Conservation (phyloP, 768 basidiomycete genomes). For the Pulveroboletus frians region DNA sequence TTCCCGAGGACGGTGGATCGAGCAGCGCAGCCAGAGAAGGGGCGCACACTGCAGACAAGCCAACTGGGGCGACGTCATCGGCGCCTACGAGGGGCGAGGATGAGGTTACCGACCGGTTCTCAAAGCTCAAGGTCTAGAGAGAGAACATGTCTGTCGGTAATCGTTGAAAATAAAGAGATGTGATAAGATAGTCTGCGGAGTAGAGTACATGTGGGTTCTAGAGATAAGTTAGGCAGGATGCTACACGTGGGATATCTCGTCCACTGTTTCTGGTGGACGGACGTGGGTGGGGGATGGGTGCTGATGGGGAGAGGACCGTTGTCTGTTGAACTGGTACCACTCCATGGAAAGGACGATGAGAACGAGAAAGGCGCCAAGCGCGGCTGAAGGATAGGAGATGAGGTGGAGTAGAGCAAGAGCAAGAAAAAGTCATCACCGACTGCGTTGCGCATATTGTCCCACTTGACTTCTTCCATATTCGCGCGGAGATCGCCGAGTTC, state of each 20-base stretch:
- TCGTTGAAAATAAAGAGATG: not conserved
- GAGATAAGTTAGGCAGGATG: not conserved
- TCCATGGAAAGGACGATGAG: constrained; percentile 70
- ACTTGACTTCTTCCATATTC: constrained; percentile 78
- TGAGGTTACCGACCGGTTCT: constrained; percentile 46
- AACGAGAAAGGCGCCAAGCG: constrained; percentile 61
- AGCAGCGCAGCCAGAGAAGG: constrained; percentile 4
- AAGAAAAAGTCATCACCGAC: constrained; percentile 49
- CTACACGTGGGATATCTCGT: constrained; percentile 14
- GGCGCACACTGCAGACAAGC: constrained; percentile 24
- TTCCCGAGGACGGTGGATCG: constrained; percentile 10
- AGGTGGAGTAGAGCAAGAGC: not conserved
- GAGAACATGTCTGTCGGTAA: not conserved
- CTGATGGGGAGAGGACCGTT: constrained; percentile 21
- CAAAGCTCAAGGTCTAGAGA: constrained; percentile 47
- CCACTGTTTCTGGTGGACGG: constrained; percentile 5
- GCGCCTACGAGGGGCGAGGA: constrained; percentile 13
- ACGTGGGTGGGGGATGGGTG: not conserved
- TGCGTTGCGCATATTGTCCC: constrained; percentile 83
- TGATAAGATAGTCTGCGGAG: constrained; percentile 10
- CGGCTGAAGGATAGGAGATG: constrained; percentile 37
- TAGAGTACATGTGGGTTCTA: constrained; percentile 9
- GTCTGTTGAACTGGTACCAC: constrained; percentile 41
- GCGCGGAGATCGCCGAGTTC: constrained; percentile 74
- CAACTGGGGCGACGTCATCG: constrained; percentile 17